phyloP scores from a whole-genome alignment of 2,329 filamentous ascomycete genomes.

The Lachnellula cervina region DNA sequence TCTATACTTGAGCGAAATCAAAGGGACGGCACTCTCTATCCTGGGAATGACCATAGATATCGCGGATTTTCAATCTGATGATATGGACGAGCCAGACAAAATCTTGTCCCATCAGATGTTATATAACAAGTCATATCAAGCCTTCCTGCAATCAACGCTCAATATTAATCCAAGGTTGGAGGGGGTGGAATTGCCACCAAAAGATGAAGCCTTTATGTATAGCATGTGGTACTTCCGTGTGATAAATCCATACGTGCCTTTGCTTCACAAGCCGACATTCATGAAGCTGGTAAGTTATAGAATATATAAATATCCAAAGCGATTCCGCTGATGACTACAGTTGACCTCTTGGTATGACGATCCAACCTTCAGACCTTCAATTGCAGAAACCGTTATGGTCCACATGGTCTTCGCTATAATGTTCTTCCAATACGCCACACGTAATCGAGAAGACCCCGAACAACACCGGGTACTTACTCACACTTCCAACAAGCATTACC shows the following conservation, averaged over 20 bases:
- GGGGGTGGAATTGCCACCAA: slow-evolving; percentile 56
- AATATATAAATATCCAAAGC: background rate
- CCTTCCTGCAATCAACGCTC: slow-evolving; percentile 62
- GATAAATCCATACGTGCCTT: slow-evolving; percentile 65
- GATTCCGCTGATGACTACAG: slow-evolving; percentile 34
- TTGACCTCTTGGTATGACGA: slow-evolving; percentile 67
- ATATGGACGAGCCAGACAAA: slow-evolving; percentile 55
- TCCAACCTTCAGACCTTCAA: slow-evolving; percentile 53
- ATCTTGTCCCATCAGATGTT: slow-evolving; percentile 41
- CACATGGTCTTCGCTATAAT: slow-evolving; percentile 79
- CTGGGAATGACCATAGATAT: slow-evolving; percentile 78
- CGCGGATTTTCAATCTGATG: slow-evolving; percentile 62
- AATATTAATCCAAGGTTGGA: slow-evolving; percentile 53
- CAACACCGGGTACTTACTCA: slow-evolving; percentile 53
- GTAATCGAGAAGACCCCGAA: slow-evolving; percentile 56
- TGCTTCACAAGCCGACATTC: slow-evolving; percentile 73
- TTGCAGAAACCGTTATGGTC: slow-evolving; percentile 63
- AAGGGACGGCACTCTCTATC: slow-evolving; percentile 71
- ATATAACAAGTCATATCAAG: slow-evolving; percentile 68
- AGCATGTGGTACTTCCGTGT: slow-evolving; percentile 72
- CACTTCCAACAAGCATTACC: slow-evolving; percentile 71
- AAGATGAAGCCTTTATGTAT: slow-evolving; percentile 61
- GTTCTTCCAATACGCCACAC: slow-evolving; percentile 69
- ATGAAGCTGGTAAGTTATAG: slow-evolving; percentile 54
- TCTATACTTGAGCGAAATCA: slow-evolving; percentile 65